Evolutionary conservation across 169 alveolate genomes (phyloP), one percentile per base, ranked within the genome.

Genomic region (Cryptosporidium andersoni): DNA sequence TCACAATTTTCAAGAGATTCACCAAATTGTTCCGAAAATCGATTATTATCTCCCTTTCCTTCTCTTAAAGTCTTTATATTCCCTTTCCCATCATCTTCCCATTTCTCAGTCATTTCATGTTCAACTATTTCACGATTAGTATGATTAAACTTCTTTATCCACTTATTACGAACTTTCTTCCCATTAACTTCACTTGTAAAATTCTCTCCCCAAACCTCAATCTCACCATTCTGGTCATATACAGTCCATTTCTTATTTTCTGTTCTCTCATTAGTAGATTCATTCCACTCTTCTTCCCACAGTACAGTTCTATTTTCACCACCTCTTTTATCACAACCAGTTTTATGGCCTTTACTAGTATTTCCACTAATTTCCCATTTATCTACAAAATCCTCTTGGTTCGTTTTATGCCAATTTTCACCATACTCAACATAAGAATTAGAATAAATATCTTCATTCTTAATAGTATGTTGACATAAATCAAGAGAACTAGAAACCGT

Each of bases 1-100:
- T 74, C 85, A 14, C 85, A 63, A 2, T 52, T 58, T 16, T 25
- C n/a, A 1, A 47, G 51, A 1, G 85, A 74, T 3, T 48, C 60
- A 43, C 74, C 67, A 55, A 74, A 74, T 74, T 74, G 64, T 58
- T 74, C 85, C 12, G 47, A 14, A 58, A 58, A 74, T 68, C 85
- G 55, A 58, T 47, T 55, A 9, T 74, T 68, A 14, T 9, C 43
- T 3, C 85, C 68, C 25, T 74, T 74, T 6, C 85, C 85, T 56
- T 62, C 37, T 60, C 60, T 74, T 40, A n/a, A 45, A n/a, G 85
- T 42, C 16, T 58, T 48, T 7, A 43, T 12, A 14, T 74, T 74
- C 4, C 85, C 85, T 40, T 74, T 42, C 4, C 85, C 85, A 42
- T 74, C 85, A 74, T 74, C 67, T 55, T 74, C 64, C 16, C 14